Base-by-base conservation (phyloP, 441 rosid genomes). In the Corymbia citriodora region DNA sequence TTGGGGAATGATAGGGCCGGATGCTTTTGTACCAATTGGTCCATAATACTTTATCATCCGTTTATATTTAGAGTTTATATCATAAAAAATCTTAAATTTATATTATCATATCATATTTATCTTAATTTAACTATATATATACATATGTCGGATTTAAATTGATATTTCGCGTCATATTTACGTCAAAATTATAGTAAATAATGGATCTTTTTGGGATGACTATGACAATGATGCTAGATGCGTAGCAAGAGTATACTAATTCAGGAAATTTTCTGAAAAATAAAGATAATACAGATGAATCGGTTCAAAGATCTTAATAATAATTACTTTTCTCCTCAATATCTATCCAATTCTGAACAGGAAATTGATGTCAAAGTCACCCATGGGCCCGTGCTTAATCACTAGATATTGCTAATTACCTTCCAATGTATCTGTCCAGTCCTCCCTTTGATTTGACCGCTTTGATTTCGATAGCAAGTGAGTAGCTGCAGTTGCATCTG, bases 101-200 rank as follows among this genome's bases (percentile, higher is more conserved):
- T 8, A 68, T 9, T 3, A n/a, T 1, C 0, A 0, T 16, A 2
- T 16, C 45, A 9, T 2, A 31, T 16, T 68, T 40, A 40, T 40
- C 45, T 5, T 40, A 4, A 40, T 40, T 5, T 40, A 40, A 40
- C 6, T 4, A 40, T 40, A 40, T 40, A 40, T 40, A 40, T 40
- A 40, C n/a, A n/a, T 40, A 33, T 40, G 45, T 40, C 45, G 45
- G 45, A 40, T 40, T 1, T 16, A 31, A 31, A 16, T 0, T 68
- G 79, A 31, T n/a, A 31, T 68, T 8, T 6, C 6, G 1, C 1
- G 18, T 2, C 9, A 2, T 10, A 31, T 68, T 31, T 31, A 68
- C 9, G n/a, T 3, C 10, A 8, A n/a, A 68, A 68, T 31, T 31
- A 31, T 9, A 5, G 33, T 16, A 68, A 68, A 68, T 31, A 7